These are phyloP conservation scores for Blastocystis sp. DNA, from an alignment of 352 stramenopile species.

Conservation along the genomic window DNA sequence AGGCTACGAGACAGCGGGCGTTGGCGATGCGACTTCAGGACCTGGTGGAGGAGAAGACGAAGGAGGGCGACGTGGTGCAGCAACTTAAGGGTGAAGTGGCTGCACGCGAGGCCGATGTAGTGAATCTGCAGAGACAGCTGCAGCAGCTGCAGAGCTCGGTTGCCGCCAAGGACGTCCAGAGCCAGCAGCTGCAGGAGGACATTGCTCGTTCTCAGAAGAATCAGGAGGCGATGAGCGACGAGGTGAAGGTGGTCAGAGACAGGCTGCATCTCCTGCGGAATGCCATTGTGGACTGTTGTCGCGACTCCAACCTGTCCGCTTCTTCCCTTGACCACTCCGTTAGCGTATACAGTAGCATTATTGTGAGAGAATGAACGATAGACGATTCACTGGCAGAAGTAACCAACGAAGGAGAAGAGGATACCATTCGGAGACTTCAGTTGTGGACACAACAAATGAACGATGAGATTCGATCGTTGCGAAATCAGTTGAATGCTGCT, in stretches of 20 bases:
- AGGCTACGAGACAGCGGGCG: not conserved
- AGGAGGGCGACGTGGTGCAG: not conserved
- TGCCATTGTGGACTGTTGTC: not conserved
- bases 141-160: not conserved
- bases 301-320: not conserved
- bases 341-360: not conserved
- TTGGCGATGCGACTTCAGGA: not conserved
- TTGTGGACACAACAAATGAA: not conserved
- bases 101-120: not conserved
- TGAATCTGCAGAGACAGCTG: not conserved
- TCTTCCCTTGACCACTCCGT: not conserved
- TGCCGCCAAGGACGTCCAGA: not conserved
- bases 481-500: not conserved
- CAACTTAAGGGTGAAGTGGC: not conserved
- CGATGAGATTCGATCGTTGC: not conserved
- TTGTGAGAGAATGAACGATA: not conserved
- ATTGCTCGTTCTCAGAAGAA: not conserved
- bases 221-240: not conserved
- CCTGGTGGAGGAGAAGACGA: not conserved
- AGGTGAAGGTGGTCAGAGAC: not conserved
- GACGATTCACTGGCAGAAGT: conserved; percentile 4
- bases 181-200: not conserved
- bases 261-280: not conserved
- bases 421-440: not conserved
- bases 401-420: not conserved